Conservation (phyloP, 2,329 filamentous ascomycete species). For the Paraphaeosphaeria minitans region DNA sequence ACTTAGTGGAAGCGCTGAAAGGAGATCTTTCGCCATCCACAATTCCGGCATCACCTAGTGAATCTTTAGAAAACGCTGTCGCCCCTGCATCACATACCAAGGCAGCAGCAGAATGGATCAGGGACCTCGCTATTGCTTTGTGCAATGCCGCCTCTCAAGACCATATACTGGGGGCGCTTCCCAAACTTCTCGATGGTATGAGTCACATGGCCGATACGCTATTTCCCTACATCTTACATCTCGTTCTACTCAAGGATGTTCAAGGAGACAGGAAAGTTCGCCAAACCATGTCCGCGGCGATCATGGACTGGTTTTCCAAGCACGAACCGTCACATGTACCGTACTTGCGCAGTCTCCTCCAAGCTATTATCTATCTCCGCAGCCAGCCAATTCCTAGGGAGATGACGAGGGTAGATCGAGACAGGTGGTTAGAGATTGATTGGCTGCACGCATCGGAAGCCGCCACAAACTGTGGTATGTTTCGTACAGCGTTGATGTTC, state of each 20-base stretch:
- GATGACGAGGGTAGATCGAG: conserved; percentile 75
- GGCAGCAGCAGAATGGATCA: conserved; percentile 60
- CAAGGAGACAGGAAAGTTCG: conserved; percentile 65
- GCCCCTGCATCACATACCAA: conserved; percentile 21
- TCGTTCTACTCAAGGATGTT: conserved; percentile 74
- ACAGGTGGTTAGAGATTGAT: conserved; percentile 86
- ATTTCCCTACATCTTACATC: conserved; percentile 84
- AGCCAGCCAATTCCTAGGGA: conserved; percentile 78
- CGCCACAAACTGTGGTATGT: conserved; percentile 79
- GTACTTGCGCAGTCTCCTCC: conserved; percentile 75
- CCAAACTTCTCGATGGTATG: conserved; percentile 68
- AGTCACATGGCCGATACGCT: conserved; percentile 72
- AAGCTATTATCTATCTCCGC: conserved; percentile 84
- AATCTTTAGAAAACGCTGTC: conserved; percentile 27
- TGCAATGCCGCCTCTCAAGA: conserved; percentile 58
- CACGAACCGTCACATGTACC: conserved; percentile 56
- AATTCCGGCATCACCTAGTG: conserved; percentile 3
- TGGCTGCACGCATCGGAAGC: conserved; percentile 71
- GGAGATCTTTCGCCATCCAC: conserved; percentile 24
- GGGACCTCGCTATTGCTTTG: conserved; percentile 65
- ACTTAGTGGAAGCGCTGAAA: conserved; percentile 36
- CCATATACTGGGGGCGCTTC: conserved; percentile 71
- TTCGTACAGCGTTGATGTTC: conserved; percentile 83
- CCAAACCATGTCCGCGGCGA: conserved; percentile 64
- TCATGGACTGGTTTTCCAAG: conserved; percentile 67